phyloP scores from a whole-genome alignment of 768 basidiomycete genomes.

The Epithele typhae region DNA sequence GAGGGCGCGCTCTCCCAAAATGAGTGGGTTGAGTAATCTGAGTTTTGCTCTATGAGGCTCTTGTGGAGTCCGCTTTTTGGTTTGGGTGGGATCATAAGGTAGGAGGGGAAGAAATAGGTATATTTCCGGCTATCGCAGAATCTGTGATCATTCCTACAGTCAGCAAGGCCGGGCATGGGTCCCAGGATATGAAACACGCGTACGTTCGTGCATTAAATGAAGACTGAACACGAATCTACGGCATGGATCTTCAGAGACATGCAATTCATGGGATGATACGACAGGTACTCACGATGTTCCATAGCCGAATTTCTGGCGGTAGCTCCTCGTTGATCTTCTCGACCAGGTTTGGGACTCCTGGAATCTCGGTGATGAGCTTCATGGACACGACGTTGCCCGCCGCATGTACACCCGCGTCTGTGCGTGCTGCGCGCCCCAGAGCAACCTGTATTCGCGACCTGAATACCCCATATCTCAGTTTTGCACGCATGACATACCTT shows the following conservation, averaged over 20 bases:
- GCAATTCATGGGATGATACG: background rate
- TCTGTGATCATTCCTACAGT: slow-evolving; percentile 35
- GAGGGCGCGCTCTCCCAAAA: slow-evolving; percentile 55
- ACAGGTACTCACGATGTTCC: slow-evolving; percentile 66
- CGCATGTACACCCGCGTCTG: slow-evolving; percentile 96
- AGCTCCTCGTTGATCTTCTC: slow-evolving; percentile 77
- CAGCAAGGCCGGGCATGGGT: background rate
- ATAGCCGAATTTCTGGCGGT: slow-evolving; percentile 90
- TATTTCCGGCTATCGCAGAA: slow-evolving; percentile 95
- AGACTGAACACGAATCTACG: slow-evolving; percentile 65
- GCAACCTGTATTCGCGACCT: slow-evolving; percentile 60
- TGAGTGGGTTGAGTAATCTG: slow-evolving; percentile 33
- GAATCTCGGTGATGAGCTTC: slow-evolving; percentile 80
- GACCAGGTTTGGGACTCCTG: slow-evolving; percentile 66
- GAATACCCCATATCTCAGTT: background rate
- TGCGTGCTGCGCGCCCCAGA: slow-evolving; percentile 86
- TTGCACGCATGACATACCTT: slow-evolving; percentile 47
- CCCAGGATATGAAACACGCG: slow-evolving; percentile 18
- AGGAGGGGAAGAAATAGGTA: slow-evolving; percentile 95
- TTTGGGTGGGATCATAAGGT: slow-evolving; percentile 87
- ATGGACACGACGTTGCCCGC: slow-evolving; percentile 91
- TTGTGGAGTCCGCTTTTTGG: slow-evolving; percentile 62
- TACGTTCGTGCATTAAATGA: slow-evolving; percentile 80
- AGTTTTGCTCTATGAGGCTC: slow-evolving; percentile 33
- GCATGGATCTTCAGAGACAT: too few species aligned